Percentiles rank a stretch among this genome's conserved stretches.
These are phyloP conservation scores for Ceratobasidium sp. DNA, from an alignment of 1,284 basidiomycete species.

Conservation along the genomic window DNA sequence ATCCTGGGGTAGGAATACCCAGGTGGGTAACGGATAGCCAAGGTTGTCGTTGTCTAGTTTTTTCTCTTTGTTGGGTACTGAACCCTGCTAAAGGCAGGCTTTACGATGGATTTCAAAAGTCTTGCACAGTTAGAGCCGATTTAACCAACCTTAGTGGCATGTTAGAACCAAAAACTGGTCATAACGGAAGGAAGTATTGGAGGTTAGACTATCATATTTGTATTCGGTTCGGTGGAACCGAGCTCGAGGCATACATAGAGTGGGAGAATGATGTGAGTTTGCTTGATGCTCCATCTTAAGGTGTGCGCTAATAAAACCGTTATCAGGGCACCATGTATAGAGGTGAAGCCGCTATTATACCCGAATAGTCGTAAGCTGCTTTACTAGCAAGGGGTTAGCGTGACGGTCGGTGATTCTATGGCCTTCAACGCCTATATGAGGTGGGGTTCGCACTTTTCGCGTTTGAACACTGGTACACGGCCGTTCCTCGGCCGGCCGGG, in stretches of 20 bases:
- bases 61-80: background rate
- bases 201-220: constrained; percentile 33
- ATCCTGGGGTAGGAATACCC: background rate
- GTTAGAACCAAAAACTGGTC: constrained; percentile 10
- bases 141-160: constrained; percentile 21
- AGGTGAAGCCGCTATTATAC: constrained; percentile 29
- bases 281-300: background rate
- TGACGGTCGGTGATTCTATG: no score
- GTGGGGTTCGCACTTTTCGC: no score
- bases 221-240: constrained; percentile 45
- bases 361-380: no score
- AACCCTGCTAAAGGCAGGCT: background rate
- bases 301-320: background rate
- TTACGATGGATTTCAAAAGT: background rate
- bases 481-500: no score
- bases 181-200: constrained; percentile 37
- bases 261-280: constrained; percentile 43
- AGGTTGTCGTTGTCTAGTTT: background rate
- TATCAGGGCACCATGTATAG: constrained; percentile 12
- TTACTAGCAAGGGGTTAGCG: no score
- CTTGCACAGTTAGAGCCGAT: constrained; percentile 28
- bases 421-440: no score
- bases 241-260: constrained; percentile 43
- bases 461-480: constrained; percentile 3
- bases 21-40: constrained; percentile 18